A percentile compares a stretch with the other conserved stretches of the same genome.
phyloP scores from a whole-genome alignment of 306 rosid species.

The Acacia crassicarpa region DNA sequence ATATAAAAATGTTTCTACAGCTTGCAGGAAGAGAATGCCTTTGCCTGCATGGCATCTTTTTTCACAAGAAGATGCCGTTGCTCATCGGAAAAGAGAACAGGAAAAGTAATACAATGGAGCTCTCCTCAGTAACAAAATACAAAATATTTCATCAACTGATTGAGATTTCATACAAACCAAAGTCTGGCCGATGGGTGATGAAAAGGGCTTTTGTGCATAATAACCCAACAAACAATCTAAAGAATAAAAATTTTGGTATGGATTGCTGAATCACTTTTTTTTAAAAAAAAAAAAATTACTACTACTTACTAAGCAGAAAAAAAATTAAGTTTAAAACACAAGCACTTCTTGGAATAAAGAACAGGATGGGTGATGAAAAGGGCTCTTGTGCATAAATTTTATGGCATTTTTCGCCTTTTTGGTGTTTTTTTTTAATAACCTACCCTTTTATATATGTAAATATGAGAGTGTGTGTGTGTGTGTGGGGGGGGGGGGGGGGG shows the following conservation, averaged over 20 bases:
- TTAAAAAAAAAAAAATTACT: not conserved
- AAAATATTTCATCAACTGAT: not conserved
- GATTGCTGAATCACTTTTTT: no score
- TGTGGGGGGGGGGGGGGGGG: not conserved
- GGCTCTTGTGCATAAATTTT: constrained; percentile 11
- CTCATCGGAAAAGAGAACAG: not conserved
- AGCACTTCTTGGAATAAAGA: constrained; percentile 20
- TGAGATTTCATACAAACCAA: constrained; percentile 14
- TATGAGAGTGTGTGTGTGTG: no score
- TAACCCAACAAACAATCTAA: not conserved
- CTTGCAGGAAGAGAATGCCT: not conserved
- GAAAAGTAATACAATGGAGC: not conserved
- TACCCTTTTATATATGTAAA: no score
- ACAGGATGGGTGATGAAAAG: constrained; percentile 10
- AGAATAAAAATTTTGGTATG: no score
- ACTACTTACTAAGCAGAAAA: not conserved
- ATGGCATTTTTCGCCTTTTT: constrained; percentile 7
- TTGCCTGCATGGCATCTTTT: not conserved
- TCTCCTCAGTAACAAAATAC: not conserved
- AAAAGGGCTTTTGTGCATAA: not conserved
- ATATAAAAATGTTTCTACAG: not conserved
- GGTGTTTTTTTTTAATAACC: no score
- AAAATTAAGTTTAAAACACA: constrained; percentile 9
- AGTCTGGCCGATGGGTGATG: not conserved
- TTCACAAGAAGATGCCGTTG: not conserved